These are phyloP conservation scores for Spatholobus suberectus DNA, from an alignment of 306 rosid species.

Conservation along the genomic window DNA sequence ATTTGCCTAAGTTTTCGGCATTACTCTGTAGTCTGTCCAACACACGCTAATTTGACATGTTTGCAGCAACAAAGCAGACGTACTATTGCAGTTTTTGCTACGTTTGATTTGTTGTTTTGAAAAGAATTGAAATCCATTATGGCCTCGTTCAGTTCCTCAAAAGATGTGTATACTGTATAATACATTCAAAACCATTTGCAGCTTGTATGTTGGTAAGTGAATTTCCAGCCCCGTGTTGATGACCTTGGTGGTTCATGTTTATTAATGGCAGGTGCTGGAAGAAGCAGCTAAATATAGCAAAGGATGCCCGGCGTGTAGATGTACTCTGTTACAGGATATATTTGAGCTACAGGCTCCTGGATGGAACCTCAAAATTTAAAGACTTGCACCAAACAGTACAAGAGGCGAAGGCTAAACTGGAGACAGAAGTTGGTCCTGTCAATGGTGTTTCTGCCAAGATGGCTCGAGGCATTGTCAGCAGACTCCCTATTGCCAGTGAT, in stretches of 20 bases:
- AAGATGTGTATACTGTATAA: background rate
- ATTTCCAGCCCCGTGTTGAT: slow-evolving; percentile 38
- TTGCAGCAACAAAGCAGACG: slow-evolving; percentile 17
- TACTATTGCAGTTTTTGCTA: slow-evolving; percentile 22
- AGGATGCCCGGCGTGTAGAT: slow-evolving; percentile 97
- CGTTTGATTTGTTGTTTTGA: slow-evolving; percentile 16
- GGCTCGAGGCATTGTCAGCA: slow-evolving; percentile 94
- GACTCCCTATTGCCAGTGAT: slow-evolving; percentile 87
- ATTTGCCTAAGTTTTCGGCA: slow-evolving; percentile 10
- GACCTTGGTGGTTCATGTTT: slow-evolving; percentile 44
- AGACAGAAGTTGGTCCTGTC: slow-evolving; percentile 87
- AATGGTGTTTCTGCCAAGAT: slow-evolving; percentile 84
- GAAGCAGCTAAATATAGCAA: slow-evolving; percentile 83
- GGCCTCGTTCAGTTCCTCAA: slow-evolving; percentile 7
- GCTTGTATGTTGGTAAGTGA: slow-evolving; percentile 22
- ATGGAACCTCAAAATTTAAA: slow-evolving; percentile 80
- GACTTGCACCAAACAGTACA: slow-evolving; percentile 76
- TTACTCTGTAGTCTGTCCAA: background rate
- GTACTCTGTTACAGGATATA: slow-evolving; percentile 83
- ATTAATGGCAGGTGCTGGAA: slow-evolving; percentile 79
- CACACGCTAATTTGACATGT: background rate
- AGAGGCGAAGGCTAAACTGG: slow-evolving; percentile 80
- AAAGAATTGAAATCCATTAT: slow-evolving; percentile 7
- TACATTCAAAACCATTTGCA: slow-evolving; percentile 20
- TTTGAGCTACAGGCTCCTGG: slow-evolving; percentile 81